Evolutionary conservation across 192 early-diverging fungal species (phyloP), one percentile per base, ranked within the genome.

Genomic region (Anaeromyces robustus): DNA sequence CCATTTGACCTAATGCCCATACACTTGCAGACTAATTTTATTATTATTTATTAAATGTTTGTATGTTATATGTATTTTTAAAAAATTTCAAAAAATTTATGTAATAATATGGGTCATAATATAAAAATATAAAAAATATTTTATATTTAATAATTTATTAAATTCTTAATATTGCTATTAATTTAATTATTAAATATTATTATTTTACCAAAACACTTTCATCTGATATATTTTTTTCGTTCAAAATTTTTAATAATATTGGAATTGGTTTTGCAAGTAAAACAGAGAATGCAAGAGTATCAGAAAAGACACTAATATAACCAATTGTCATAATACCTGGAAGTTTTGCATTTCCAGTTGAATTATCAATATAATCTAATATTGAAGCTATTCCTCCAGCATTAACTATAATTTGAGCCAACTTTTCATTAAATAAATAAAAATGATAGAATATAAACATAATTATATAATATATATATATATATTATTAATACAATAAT

Each of bases 1-100:
- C 89, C 78, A 90, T 89, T 80, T 90, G 89, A 9, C 88, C 88
- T 19, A 89, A 84, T n/a, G 87, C 83, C 89, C 89, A 90, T 4
- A 88, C 89, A 80, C 86, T 86, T 0, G 89, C 89, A 30, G 89
- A 83, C 86, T 88, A 19, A 22, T 22, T n/a, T 1, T 22, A 82
- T n/a, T 34, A 77, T 59, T 37, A 43, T 80, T n/a, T 16, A 22
- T 19, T 34, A 12, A 34, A 19, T 39, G 43, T 28, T n/a, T n/a
- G n/a, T n/a, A n/a, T n/a, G n/a, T n/a, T n/a, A n/a, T n/a, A n/a
- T n/a, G n/a, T n/a, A n/a, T n/a, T n/a, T n/a, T n/a, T n/a, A n/a
- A n/a, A n/a, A n/a, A n/a, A n/a, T n/a, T n/a, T n/a, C n/a, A n/a
- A n/a, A n/a, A n/a, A n/a, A n/a, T n/a, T n/a, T n/a, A n/a, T n/a